phyloP scores from a whole-genome alignment of 371 early-diverging fungal genomes.

The Funneliformis caledonium region DNA sequence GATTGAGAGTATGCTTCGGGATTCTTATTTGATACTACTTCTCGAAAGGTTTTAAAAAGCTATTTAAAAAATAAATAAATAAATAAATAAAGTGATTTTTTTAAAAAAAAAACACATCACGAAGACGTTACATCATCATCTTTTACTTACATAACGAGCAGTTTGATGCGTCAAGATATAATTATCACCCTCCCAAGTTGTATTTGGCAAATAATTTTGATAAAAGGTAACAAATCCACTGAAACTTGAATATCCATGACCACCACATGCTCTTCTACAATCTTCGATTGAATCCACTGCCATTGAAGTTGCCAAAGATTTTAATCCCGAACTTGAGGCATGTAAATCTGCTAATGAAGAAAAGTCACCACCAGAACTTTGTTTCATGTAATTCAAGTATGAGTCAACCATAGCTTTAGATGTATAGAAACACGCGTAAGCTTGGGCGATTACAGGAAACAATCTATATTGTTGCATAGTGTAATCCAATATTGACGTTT shows the following conservation, averaged over 20 bases:
- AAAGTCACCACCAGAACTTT: conserved; percentile 74
- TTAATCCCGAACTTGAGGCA: conserved; percentile 49
- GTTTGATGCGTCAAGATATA: conserved; percentile 82
- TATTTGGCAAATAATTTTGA: conserved; percentile 72
- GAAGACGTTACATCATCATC: background rate
- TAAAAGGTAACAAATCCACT: conserved; percentile 77
- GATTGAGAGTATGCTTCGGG: background rate
- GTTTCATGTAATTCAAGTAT: conserved; percentile 68
- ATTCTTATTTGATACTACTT: conserved; percentile 4
- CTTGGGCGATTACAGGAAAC: conserved; percentile 78
- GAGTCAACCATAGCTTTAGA: conserved; percentile 71
- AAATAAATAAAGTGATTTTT: background rate
- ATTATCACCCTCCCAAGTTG: conserved; percentile 89
- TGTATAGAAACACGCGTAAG: conserved; percentile 79
- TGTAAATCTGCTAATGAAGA: conserved; percentile 60
- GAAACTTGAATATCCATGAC: conserved; percentile 83
- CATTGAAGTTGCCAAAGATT: conserved; percentile 79
- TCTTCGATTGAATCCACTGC: conserved; percentile 81
- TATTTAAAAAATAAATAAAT: background rate
- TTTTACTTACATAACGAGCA: conserved; percentile 61
- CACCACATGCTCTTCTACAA: conserved; percentile 85
- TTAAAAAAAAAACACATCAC: background rate
- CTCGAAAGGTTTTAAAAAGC: conserved; percentile 32
- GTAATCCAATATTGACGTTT: conserved; percentile 82
- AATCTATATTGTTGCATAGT: conserved; percentile 80